Evolutionary conservation across 108 stramenopile species (phyloP), one percentile per base, ranked within the genome.

Genomic region (Cyclostephanos invisitatus): DNA sequence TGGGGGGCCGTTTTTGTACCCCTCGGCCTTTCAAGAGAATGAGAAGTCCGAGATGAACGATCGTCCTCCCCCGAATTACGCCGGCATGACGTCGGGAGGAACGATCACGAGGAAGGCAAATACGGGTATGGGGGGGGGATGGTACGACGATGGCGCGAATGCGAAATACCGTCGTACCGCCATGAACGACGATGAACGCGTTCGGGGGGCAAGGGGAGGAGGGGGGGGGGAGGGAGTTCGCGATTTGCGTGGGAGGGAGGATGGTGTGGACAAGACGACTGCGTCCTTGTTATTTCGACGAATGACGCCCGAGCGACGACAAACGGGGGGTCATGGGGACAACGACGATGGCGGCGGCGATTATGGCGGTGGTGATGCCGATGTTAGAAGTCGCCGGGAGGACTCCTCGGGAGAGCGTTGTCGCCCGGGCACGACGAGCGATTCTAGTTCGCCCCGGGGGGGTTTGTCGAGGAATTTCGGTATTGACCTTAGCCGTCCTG

Each of bases 21-120:
- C 64, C 5, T 69, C 68, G 5, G 25, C 68, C n/a, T 70, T 70
- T n/a, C 7, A 4, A 11, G 61, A 72, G 17, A 15, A 21, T 5
- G 70, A 72, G 62, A 44, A 50, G 47, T 72, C 70, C n/a, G 70
- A 72, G 38, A 72, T 72, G 70, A 72, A 72, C 29, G 62, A 36
- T 11, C 70, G 70, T 20, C 62, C 40, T 1, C 62, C 62, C 20
- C 62, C 62, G 1, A 3, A 22, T 24, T 28, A 40, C 27, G 4
- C 55, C 28, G 4, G 5, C 28, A 0, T 5, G 1, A 7, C 55
- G 11, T 40, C 40, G 10, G 40, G 40, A 40, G 7, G 40, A 40
- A 8, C 10, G 11, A 11, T 7, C 5, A 11, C 10, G 40, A 11
- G 7, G 40, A 40, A 0, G 40, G 7, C 40, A 1, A 40, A 3